Evolutionary conservation across 2,329 filamentous ascomycete genomes (phyloP).

Genomic region (Hansfordia pulvinata): DNA sequence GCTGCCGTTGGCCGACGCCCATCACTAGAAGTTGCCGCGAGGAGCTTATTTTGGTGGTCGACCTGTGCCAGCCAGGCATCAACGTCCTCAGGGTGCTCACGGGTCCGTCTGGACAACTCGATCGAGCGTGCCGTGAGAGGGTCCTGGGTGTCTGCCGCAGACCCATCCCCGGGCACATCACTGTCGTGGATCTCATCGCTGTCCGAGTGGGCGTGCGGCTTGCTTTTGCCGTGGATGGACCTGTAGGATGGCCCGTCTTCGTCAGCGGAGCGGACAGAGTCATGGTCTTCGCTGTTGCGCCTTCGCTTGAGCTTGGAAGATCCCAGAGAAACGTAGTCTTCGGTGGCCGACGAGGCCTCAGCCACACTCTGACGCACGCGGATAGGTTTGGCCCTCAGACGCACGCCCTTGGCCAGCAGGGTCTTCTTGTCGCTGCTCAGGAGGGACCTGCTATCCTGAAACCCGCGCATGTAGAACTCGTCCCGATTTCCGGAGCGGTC

Average conservation of each 20-base stretch:
- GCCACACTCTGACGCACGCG: constrained; percentile 20
- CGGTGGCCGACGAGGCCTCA: constrained; percentile 12
- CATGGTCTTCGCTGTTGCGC: constrained; percentile 19
- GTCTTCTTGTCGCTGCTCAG: constrained; percentile 32
- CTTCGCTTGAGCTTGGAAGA: constrained; percentile 28
- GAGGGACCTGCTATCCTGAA: constrained; percentile 25
- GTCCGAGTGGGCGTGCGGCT: constrained; percentile 28
- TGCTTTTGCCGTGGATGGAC: constrained; percentile 52
- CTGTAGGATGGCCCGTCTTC: constrained; percentile 43
- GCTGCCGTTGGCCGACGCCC: constrained; percentile 36
- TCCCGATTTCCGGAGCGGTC: constrained; percentile 49
- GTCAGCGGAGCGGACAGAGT: constrained; percentile 24
- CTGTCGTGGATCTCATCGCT: constrained; percentile 36
- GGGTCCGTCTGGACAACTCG: constrained; percentile 48
- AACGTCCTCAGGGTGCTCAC: constrained; percentile 52
- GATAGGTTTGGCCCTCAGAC: constrained; percentile 23
- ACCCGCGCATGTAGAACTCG: constrained; percentile 33
- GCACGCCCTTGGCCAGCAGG: constrained; percentile 27
- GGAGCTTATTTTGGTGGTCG: constrained; percentile 58
- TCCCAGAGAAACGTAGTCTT: constrained; percentile 35
- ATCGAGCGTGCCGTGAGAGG: constrained; percentile 41
- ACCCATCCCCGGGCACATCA: constrained; percentile 24
- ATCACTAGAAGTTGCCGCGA: constrained; percentile 34
- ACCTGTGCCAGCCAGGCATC: constrained; percentile 69
- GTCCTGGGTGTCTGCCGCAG: constrained; percentile 15